These are phyloP conservation scores for Alternaria sp. DNA, from an alignment of 2,329 filamentous ascomycete genomes.

Conservation along the genomic window DNA sequence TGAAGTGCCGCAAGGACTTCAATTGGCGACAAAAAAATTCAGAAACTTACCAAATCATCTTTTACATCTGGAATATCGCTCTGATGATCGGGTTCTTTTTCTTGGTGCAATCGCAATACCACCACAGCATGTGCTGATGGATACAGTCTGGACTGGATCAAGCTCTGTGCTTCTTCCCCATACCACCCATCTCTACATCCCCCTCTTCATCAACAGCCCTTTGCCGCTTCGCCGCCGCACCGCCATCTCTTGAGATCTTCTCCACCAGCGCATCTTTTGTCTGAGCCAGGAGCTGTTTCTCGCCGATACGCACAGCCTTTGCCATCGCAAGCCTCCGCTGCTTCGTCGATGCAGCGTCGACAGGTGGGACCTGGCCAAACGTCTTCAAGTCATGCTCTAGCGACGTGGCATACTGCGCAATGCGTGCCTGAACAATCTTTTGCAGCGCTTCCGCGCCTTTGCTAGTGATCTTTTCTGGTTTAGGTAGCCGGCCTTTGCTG, in stretches of 20 bases:
- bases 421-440: slow-evolving; percentile 48
- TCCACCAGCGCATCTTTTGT: slow-evolving; percentile 50
- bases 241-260: slow-evolving; percentile 39
- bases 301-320: slow-evolving; percentile 70
- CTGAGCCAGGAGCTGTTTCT: slow-evolving; percentile 70
- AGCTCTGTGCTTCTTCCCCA: slow-evolving; percentile 34
- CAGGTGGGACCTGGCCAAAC: slow-evolving; percentile 42
- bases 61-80: background rate
- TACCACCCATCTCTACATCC: slow-evolving; percentile 33
- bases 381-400: slow-evolving; percentile 61
- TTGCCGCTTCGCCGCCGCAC: slow-evolving; percentile 27
- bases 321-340: slow-evolving; percentile 62
- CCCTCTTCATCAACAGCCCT: slow-evolving; percentile 34
- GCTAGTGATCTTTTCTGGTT: slow-evolving; percentile 48
- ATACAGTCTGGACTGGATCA: slow-evolving; percentile 11
- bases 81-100: background rate
- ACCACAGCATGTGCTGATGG: background rate
- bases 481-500: slow-evolving; percentile 53
- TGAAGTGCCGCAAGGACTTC: background rate
- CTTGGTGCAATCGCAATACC: background rate
- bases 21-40: slow-evolving; percentile 9
- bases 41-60: slow-evolving; percentile 25
- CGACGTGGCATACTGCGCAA: slow-evolving; percentile 60
- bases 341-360: slow-evolving; percentile 10
- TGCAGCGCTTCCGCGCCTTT: slow-evolving; percentile 50